Percentiles rank a stretch among this genome's conserved stretches.
These are phyloP conservation scores for Macrolepiota albuminosa DNA, from an alignment of 768 basidiomycete species.

Conservation along the genomic window DNA sequence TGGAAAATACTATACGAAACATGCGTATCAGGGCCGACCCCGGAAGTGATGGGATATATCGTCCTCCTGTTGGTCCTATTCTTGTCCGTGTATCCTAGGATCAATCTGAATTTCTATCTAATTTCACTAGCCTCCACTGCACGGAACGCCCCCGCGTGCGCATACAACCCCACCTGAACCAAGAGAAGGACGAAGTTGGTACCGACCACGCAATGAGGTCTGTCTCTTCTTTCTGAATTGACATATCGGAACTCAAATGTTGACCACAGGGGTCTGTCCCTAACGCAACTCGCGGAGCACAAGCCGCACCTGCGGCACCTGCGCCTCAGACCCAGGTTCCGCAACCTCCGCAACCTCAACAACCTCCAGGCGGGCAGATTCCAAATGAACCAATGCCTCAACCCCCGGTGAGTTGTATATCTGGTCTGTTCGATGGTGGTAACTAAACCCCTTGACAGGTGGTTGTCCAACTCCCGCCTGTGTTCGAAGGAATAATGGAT, in stretches of 20 bases:
- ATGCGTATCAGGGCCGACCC: background rate
- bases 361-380: slow-evolving; percentile 18
- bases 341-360: slow-evolving; percentile 1
- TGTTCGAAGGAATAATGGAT: slow-evolving; percentile 67
- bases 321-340: slow-evolving; percentile 17
- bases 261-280: slow-evolving; percentile 4
- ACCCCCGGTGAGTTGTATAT: slow-evolving; percentile 42
- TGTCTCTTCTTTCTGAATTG: background rate
- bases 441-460: slow-evolving; percentile 33
- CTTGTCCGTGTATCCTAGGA: slow-evolving; percentile 6
- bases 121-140: slow-evolving; percentile 9
- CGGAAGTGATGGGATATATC: background rate
- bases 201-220: slow-evolving; percentile 13
- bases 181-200: slow-evolving; percentile 25
- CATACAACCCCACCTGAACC: slow-evolving; percentile 24
- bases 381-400: slow-evolving; percentile 43
- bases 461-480: slow-evolving; percentile 52
- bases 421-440: background rate
- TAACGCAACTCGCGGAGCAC: slow-evolving; percentile 16
- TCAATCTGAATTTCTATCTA: slow-evolving; percentile 1
- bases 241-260: background rate
- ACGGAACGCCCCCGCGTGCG: slow-evolving; percentile 9
- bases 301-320: background rate
- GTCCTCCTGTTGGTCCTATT: slow-evolving; percentile 19
- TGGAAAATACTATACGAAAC: slow-evolving; percentile 2